These are phyloP conservation scores for Epichloe gansuensis DNA, from an alignment of 2,329 filamentous ascomycete species.

Conservation along the genomic window DNA sequence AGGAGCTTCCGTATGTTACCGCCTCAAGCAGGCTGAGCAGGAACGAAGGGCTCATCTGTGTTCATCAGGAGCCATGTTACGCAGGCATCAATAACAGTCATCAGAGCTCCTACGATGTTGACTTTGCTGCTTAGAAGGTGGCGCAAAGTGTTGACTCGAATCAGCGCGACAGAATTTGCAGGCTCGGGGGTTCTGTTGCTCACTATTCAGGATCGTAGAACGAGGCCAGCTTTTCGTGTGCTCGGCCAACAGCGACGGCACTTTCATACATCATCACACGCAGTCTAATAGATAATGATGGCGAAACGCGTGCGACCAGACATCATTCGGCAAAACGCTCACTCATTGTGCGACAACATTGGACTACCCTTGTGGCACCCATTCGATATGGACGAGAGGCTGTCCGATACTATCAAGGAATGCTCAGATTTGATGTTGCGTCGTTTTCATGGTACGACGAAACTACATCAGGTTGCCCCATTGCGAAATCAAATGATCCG, in stretches of 20 bases:
- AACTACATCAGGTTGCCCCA: too few relatives aligned
- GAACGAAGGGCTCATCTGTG: not conserved
- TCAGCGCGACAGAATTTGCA: not conserved
- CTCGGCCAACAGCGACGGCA: not conserved
- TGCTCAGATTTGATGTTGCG: not conserved
- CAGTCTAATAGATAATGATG: not conserved
- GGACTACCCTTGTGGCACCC: not conserved
- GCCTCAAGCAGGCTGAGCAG: not conserved
- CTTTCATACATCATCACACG: not conserved
- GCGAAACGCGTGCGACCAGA: not conserved
- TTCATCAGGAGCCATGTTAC: too few relatives aligned
- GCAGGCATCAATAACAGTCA: too few relatives aligned
- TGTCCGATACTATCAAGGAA: not conserved
- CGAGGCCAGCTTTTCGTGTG: not conserved
- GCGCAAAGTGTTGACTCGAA: too few relatives aligned
- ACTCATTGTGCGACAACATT: not conserved
- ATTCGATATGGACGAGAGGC: not conserved
- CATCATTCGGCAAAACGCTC: not conserved
- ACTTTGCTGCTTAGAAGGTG: too few relatives aligned
- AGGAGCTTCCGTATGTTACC: not conserved
- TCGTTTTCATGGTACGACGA: not conserved
- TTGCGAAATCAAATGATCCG: too few relatives aligned
- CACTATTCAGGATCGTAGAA: not conserved
- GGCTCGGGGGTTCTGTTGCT: not conserved
- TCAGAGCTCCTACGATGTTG: too few relatives aligned